These are phyloP conservation scores for Penicillium concentricum DNA, from an alignment of 2,329 filamentous ascomycete species.

Conservation along the genomic window DNA sequence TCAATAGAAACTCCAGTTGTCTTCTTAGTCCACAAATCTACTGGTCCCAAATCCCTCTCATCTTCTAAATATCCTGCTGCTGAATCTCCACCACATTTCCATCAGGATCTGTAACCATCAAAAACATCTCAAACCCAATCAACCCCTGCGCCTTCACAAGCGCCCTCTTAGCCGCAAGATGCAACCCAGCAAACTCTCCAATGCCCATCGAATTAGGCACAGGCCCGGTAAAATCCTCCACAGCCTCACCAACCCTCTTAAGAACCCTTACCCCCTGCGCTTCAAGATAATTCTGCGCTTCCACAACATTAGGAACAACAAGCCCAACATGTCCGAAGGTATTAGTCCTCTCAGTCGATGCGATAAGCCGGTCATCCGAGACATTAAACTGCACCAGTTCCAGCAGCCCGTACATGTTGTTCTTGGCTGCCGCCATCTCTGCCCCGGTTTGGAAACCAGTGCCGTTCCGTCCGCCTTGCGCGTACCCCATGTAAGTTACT, in stretches of 20 bases:
- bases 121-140: constrained; percentile 10
- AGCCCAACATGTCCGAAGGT: too few relatives aligned
- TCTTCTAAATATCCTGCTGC: background rate
- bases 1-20: background rate
- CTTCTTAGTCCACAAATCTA: background rate
- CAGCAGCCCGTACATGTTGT: too few relatives aligned
- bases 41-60: background rate
- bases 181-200: constrained; percentile 5
- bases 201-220: constrained; percentile 9
- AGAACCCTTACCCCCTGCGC: background rate
- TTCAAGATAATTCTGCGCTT: constrained; percentile 23
- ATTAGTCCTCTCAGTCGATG: too few relatives aligned
- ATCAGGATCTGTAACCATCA: constrained; percentile 9
- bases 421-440: too few relatives aligned
- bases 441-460: too few relatives aligned
- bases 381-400: too few relatives aligned
- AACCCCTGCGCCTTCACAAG: constrained; percentile 4
- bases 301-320: constrained; percentile 10
- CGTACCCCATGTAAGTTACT: too few relatives aligned
- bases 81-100: background rate
- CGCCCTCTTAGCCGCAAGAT: constrained; percentile 8
- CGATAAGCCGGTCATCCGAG: too few relatives aligned
- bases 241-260: constrained; percentile 1
- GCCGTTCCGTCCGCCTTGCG: too few relatives aligned
- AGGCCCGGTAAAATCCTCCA: constrained; percentile 1